Evolutionary conservation across 129 eudicot species (phyloP).

Genomic region (Centrapalus pauciflorus): DNA sequence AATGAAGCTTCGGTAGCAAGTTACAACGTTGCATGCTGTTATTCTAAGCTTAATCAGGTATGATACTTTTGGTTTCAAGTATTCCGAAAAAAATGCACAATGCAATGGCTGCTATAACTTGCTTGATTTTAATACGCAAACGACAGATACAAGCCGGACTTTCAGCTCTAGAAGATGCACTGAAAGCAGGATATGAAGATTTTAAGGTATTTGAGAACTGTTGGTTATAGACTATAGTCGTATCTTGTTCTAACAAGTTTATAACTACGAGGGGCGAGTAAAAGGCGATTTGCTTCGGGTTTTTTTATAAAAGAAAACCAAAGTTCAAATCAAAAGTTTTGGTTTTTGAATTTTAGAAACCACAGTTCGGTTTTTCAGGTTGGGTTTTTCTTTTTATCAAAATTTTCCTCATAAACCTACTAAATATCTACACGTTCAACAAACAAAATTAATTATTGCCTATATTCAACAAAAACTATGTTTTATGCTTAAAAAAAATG

Average conservation of each 20-base stretch:
- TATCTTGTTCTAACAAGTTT: not conserved
- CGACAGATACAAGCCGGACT: slow-evolving; percentile 83
- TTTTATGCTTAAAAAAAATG: too few species aligned
- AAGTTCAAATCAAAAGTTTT: too few species aligned
- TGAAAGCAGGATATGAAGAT: slow-evolving; percentile 83
- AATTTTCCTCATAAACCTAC: too few species aligned
- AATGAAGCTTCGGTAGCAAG: slow-evolving; percentile 86
- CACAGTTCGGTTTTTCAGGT: too few species aligned
- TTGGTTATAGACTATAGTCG: not conserved
- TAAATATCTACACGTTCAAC: too few species aligned
- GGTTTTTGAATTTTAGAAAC: too few species aligned
- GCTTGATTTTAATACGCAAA: slow-evolving; percentile 9
- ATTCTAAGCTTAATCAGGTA: slow-evolving; percentile 93
- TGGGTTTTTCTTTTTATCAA: too few species aligned
- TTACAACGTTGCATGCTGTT: slow-evolving; percentile 98
- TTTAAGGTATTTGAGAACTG: slow-evolving; percentile 51
- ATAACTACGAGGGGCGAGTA: too few species aligned
- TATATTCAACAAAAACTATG: too few species aligned
- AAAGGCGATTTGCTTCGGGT: too few species aligned
- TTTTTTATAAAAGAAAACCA: too few species aligned
- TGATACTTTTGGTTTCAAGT: not conserved
- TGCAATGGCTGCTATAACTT: not conserved
- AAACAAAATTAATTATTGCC: too few species aligned
- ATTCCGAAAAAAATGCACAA: not conserved
- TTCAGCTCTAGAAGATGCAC: slow-evolving; percentile 87